Percentiles rank a stretch among this genome's conserved stretches.
Evolutionary conservation across 768 basidiomycete genomes (phyloP).

Genomic region (Boletellus ananiceps): DNA sequence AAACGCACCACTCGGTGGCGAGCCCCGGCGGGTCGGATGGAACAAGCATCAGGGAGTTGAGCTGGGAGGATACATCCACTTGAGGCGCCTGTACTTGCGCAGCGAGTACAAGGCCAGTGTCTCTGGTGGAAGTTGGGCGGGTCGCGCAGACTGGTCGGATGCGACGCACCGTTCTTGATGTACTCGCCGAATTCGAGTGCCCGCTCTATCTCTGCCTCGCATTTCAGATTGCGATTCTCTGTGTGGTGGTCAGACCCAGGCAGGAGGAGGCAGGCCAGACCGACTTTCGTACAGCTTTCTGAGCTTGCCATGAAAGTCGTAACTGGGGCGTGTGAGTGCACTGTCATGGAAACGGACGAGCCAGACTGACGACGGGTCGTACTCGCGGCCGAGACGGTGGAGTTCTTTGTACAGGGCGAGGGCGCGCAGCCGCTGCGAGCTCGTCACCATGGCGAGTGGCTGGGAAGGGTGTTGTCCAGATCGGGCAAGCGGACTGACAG

Average conservation of each 20-base stretch:
- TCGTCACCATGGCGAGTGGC: constrained; percentile 38
- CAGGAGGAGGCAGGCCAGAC: constrained; percentile 15
- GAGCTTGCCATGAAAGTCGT: constrained; percentile 72
- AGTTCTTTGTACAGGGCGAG: constrained; percentile 80
- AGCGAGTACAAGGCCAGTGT: constrained; percentile 79
- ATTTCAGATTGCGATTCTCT: constrained; percentile 67
- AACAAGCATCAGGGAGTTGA: constrained; percentile 2
- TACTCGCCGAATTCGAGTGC: constrained; percentile 75
- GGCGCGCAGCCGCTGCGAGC: constrained; percentile 52
- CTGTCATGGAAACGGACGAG: constrained; percentile 6
- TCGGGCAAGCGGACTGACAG: not conserved
- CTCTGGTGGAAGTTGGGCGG: constrained; percentile 41
- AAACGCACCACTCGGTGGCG: too few relatives aligned
- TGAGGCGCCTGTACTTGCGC: constrained; percentile 78
- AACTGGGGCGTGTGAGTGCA: constrained; percentile 40
- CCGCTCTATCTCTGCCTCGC: constrained; percentile 69
- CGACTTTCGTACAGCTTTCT: constrained; percentile 70
- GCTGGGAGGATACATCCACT: constrained; percentile 58
- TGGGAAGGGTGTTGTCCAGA: not conserved
- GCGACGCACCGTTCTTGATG: constrained; percentile 70
- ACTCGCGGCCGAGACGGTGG: constrained; percentile 73
- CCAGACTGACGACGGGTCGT: constrained; percentile 70
- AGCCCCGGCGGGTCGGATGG: too few relatives aligned
- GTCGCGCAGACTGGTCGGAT: too few relatives aligned
- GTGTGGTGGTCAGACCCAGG: not conserved